A percentile compares a stretch with the other conserved stretches of the same genome.
Evolutionary conservation across 75 land plant genomes (phyloP).

Genomic region (Pseudotsuga menziesii): DNA sequence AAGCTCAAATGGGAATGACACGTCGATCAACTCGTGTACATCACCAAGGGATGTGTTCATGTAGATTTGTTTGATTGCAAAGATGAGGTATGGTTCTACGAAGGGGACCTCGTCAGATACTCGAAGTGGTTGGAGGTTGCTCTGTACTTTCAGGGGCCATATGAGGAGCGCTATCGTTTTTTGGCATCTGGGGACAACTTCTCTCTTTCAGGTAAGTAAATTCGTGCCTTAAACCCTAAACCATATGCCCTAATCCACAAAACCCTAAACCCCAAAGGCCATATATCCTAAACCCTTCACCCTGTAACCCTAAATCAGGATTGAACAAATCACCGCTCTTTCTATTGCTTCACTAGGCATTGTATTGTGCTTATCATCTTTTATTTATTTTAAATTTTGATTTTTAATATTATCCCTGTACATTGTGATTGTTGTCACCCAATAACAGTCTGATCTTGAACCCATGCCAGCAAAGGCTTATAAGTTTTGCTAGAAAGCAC

Average conservation of each 20-base stretch:
- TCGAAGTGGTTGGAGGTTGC: conserved; percentile 94
- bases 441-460: too few relatives aligned
- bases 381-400: too few relatives aligned
- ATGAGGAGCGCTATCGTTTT: conserved; percentile 86
- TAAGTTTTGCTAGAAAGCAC: too few relatives aligned
- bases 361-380: too few relatives aligned
- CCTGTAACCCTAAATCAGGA: too few relatives aligned
- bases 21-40: conserved; percentile 89
- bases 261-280: too few relatives aligned
- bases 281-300: too few relatives aligned
- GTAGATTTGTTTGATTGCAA: conserved; percentile 74
- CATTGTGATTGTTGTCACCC: too few relatives aligned
- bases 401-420: too few relatives aligned
- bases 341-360: too few relatives aligned
- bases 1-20: conserved; percentile 82
- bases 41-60: conserved; percentile 71
- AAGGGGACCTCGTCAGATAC: conserved; percentile 86
- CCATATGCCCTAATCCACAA: neutral
- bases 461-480: too few relatives aligned
- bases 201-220: neutral
- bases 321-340: too few relatives aligned
- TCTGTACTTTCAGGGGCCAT: conserved; percentile 69
- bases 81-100: conserved; percentile 44
- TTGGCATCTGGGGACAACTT: conserved; percentile 80
- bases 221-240: neutral